Conservation (phyloP, 1,139 yeast species). For the Petasospora rhodanensis region DNA sequence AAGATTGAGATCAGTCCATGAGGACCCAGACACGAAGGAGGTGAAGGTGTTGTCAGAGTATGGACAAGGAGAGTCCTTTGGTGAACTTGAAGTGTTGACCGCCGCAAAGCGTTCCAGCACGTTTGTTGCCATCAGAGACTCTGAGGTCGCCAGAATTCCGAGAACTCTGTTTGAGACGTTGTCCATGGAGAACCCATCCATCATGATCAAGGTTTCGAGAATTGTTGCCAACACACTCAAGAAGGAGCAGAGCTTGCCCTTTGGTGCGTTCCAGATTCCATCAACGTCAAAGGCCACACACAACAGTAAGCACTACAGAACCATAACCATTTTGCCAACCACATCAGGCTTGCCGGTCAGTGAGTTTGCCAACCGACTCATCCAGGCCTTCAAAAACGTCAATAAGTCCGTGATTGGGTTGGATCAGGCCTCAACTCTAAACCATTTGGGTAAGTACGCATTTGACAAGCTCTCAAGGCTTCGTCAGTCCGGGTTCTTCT, state of each 20-base stretch:
- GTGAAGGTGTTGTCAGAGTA: slow-evolving; percentile 63
- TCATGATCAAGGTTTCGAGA: slow-evolving; percentile 85
- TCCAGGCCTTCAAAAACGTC: slow-evolving; percentile 64
- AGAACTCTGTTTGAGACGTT: slow-evolving; percentile 81
- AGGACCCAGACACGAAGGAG: slow-evolving; percentile 23
- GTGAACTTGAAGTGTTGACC: slow-evolving; percentile 91
- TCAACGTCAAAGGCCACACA: slow-evolving; percentile 14
- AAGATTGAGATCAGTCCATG: slow-evolving; percentile 62
- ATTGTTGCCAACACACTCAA: slow-evolving; percentile 74
- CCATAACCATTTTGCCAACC: slow-evolving; percentile 81
- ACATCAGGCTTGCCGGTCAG: slow-evolving; percentile 75
- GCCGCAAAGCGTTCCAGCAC: slow-evolving; percentile 71
- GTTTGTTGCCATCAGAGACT: slow-evolving; percentile 84
- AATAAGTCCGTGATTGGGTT: slow-evolving; percentile 73
- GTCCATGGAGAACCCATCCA: slow-evolving; percentile 80
- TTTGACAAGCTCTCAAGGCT: slow-evolving; percentile 84
- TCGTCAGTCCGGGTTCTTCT: slow-evolving; percentile 83
- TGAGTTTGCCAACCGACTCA: slow-evolving; percentile 75
- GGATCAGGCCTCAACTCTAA: slow-evolving; percentile 76
- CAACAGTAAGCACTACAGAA: slow-evolving; percentile 50
- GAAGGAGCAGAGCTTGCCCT: slow-evolving; percentile 14
- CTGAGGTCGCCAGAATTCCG: slow-evolving; percentile 91
- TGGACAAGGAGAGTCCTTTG: slow-evolving; percentile 93
- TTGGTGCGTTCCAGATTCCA: slow-evolving; percentile 31
- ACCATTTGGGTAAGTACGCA: slow-evolving; percentile 86